A percentile compares a stretch with the other conserved stretches of the same genome.
phyloP scores from a whole-genome alignment of 2,329 filamentous ascomycete genomes.

The Fusarium sp. region DNA sequence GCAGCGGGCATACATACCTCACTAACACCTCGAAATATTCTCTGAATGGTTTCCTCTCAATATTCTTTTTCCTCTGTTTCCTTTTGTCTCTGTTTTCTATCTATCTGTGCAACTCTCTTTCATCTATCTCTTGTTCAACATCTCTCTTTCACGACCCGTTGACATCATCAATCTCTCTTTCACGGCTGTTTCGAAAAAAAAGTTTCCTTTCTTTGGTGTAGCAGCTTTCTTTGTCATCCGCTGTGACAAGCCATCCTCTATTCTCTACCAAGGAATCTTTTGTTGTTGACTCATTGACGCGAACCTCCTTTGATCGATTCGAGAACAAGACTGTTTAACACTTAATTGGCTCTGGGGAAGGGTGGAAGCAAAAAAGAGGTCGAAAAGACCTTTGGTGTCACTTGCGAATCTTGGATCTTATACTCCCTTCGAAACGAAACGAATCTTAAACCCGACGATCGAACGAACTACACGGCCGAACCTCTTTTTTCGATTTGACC shows the following conservation, averaged over 20 bases:
- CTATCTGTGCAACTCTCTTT: constrained; percentile 5
- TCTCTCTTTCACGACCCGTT: constrained; percentile 18
- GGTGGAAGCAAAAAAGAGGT: neutral
- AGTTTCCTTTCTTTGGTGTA: constrained; percentile 2
- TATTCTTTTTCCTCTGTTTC: constrained; percentile 12
- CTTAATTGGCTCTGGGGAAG: constrained; percentile 24
- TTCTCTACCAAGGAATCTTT: neutral
- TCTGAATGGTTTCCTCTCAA: neutral
- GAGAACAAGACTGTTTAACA: neutral
- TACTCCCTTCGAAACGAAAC: constrained; percentile 1
- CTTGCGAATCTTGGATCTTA: constrained; percentile 7
- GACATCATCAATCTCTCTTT: constrained; percentile 11
- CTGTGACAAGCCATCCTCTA: constrained; percentile 16
- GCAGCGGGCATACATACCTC: neutral
- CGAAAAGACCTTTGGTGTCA: constrained; percentile 1
- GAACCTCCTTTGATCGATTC: constrained; percentile 20
- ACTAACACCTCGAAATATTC: neutral
- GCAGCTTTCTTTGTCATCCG: constrained; percentile 20
- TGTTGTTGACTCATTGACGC: constrained; percentile 24
- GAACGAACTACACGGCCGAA: constrained; percentile 10
- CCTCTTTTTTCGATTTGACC: constrained; percentile 7
- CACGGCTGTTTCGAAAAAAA: constrained; percentile 13
- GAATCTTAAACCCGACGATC: constrained; percentile 18
- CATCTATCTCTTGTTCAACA: constrained; percentile 8
- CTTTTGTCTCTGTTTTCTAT: constrained; percentile 22